Conservation (phyloP, 495 filamentous ascomycete genomes). For the Xanthoparmelia taractica region DNA sequence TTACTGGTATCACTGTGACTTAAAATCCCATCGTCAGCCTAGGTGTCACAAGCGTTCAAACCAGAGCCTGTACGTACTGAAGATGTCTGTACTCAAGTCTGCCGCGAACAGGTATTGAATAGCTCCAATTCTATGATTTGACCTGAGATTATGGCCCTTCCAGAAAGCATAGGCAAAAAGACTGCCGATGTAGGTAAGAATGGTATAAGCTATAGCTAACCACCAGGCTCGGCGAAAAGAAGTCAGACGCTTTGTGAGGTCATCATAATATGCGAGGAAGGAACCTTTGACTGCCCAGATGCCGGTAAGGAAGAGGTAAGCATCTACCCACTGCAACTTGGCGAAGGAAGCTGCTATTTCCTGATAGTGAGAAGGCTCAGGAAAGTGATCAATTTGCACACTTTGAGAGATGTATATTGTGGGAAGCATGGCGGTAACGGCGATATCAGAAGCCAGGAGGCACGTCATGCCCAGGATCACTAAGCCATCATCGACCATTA, state of each 20-base stretch:
- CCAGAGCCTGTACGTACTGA: neutral
- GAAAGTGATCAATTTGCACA: neutral
- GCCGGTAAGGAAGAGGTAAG: conserved; percentile 5
- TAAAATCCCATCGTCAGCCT: neutral
- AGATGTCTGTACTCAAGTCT: conserved; percentile 5
- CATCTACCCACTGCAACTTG: conserved; percentile 7
- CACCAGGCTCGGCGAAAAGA: conserved; percentile 6
- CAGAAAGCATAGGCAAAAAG: conserved; percentile 14
- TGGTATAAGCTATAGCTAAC: conserved; percentile 1
- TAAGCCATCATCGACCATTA: conserved; percentile 10
- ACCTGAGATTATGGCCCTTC: neutral
- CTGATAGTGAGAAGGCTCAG: neutral
- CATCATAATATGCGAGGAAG: conserved; percentile 13
- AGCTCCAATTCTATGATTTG: conserved; percentile 3
- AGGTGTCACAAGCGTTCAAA: neutral
- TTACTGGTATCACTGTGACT: conserved; percentile 7
- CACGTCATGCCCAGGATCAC: conserved; percentile 11
- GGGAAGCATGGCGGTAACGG: neutral
- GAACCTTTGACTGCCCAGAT: conserved; percentile 14
- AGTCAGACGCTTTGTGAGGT: conserved; percentile 8
- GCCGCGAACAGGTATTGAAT: conserved; percentile 11
- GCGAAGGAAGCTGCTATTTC: neutral
- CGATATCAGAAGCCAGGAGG: conserved; percentile 6
- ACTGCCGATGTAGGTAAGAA: conserved; percentile 13
- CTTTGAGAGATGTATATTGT: neutral